These are phyloP conservation scores for Xylariaceae sp. DNA, from an alignment of 2,329 filamentous ascomycete genomes.

Conservation along the genomic window DNA sequence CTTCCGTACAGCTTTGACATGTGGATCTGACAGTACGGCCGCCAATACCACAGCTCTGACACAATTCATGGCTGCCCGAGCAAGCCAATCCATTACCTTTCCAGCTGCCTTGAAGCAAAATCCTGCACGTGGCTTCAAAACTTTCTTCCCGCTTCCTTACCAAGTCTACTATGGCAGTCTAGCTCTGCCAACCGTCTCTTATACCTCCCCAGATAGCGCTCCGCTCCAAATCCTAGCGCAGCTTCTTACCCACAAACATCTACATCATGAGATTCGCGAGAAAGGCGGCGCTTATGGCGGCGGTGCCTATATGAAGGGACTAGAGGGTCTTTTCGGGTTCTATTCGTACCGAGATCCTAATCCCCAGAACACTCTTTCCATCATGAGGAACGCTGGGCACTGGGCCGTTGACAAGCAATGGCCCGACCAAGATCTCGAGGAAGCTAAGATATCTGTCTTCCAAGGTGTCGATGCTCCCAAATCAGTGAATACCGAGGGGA, in stretches of 20 bases:
- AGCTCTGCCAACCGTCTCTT: conserved; percentile 77
- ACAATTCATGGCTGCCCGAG: conserved; percentile 64
- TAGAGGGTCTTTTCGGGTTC: conserved; percentile 86
- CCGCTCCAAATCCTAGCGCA: conserved; percentile 85
- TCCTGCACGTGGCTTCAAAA: conserved; percentile 56
- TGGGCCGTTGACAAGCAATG: conserved; percentile 81
- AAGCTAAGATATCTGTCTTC: conserved; percentile 94
- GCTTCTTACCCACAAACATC: conserved; percentile 89
- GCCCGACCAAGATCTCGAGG: conserved; percentile 82
- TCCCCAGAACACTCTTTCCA: conserved; percentile 77
- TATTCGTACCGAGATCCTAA: conserved; percentile 98
- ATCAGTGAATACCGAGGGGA: conserved; percentile 82
- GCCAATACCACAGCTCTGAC: conserved; percentile 68
- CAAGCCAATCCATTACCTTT: conserved; percentile 41
- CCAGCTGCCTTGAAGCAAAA: conserved; percentile 33
- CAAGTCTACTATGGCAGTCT: conserved; percentile 94
- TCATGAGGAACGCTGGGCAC: conserved; percentile 76
- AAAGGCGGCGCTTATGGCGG: conserved; percentile 96
- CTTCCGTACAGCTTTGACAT: conserved; percentile 80
- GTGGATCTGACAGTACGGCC: conserved; percentile 66
- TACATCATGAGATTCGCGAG: conserved; percentile 96
- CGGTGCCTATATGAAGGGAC: conserved; percentile 73
- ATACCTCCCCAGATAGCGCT: conserved; percentile 69
- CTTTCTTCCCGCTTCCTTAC: conserved; percentile 91
- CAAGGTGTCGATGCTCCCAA: conserved; percentile 85